These are phyloP conservation scores for Plasmopara halstedii DNA, from an alignment of 352 stramenopile genomes.

Conservation along the genomic window DNA sequence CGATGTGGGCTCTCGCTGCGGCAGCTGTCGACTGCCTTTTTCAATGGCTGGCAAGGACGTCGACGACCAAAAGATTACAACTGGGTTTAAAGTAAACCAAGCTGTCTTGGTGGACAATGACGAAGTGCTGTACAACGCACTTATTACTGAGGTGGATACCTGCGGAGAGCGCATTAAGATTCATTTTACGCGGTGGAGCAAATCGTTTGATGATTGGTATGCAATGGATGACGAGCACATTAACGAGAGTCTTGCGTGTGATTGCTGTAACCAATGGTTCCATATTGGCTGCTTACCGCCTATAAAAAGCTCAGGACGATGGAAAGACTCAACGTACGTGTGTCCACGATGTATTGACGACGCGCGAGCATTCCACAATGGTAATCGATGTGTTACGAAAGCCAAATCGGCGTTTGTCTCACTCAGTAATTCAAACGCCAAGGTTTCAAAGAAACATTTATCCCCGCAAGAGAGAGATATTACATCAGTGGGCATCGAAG, in stretches of 20 bases:
- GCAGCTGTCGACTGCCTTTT: constrained; percentile 54
- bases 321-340: constrained; percentile 83
- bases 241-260: constrained; percentile 83
- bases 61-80: constrained; percentile 14
- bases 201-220: constrained; percentile 86
- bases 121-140: constrained; percentile 80
- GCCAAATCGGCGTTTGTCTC: constrained; percentile 34
- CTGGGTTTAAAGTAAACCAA: constrained; percentile 71
- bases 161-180: constrained; percentile 75
- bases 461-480: constrained; percentile 19
- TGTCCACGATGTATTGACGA: constrained; percentile 75
- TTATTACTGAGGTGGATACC: constrained; percentile 77
- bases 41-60: constrained; percentile 24
- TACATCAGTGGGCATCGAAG: constrained; percentile 1
- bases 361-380: constrained; percentile 62
- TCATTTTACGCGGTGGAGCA: constrained; percentile 81
- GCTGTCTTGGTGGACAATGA: constrained; percentile 81
- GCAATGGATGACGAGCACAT: constrained; percentile 85
- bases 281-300: constrained; percentile 78
- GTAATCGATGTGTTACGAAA: constrained; percentile 39
- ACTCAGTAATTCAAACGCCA: constrained; percentile 25
- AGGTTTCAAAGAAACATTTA: constrained; percentile 14
- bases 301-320: constrained; percentile 78
- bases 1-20: constrained; percentile 57
- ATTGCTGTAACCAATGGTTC: constrained; percentile 86